Conservation (phyloP, 108 stramenopile genomes). For the Skeletonema menzelii region DNA sequence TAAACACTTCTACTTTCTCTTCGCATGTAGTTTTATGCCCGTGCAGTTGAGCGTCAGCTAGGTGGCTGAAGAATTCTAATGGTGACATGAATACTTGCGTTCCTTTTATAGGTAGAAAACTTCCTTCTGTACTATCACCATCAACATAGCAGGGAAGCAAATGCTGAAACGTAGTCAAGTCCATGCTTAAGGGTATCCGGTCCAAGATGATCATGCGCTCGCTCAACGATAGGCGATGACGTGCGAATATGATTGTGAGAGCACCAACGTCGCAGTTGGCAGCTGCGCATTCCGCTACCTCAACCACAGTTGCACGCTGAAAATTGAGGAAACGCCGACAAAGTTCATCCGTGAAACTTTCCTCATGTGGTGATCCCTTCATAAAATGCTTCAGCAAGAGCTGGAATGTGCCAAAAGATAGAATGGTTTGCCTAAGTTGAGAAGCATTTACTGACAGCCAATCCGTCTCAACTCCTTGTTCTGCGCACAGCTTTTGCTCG, state of each 20-base stretch:
- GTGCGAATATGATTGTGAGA: constrained; percentile 55
- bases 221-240: constrained; percentile 47
- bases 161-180: constrained; percentile 53
- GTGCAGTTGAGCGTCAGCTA: constrained; percentile 16
- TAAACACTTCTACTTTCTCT: constrained; percentile 20
- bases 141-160: constrained; percentile 45
- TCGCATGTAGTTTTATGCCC: constrained; percentile 5
- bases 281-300: constrained; percentile 52
- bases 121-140: constrained; percentile 3
- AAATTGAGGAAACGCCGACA: constrained; percentile 52
- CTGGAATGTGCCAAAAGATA: constrained; percentile 56
- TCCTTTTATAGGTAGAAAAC: constrained; percentile 12
- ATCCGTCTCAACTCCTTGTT: constrained; percentile 5
- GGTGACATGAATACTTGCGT: constrained; percentile 8
- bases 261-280: constrained; percentile 53
- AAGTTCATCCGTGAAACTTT: not conserved
- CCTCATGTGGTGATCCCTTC: constrained; percentile 2
- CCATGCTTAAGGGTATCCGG: constrained; percentile 47
- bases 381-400: constrained; percentile 45
- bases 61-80: constrained; percentile 42
- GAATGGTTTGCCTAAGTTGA: constrained; percentile 20
- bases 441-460: constrained; percentile 30
- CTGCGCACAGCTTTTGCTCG: constrained; percentile 1
- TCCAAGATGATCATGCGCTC: constrained; percentile 44
- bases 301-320: constrained; percentile 17